phyloP scores from a whole-genome alignment of 2,329 filamentous ascomycete genomes.

The Samsoniella hepiali region DNA sequence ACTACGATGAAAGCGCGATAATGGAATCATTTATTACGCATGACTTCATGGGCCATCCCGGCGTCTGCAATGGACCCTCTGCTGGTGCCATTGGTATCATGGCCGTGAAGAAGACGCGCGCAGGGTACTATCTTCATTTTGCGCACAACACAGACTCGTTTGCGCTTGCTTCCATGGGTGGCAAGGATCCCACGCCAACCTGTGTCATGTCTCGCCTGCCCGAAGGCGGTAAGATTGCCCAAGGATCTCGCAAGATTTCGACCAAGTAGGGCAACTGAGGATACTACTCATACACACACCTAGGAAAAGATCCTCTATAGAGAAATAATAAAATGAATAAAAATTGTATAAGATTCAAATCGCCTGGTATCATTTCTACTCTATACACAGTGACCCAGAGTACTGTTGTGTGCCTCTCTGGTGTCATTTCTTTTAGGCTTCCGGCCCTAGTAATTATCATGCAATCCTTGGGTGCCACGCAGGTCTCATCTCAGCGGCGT shows the following conservation, averaged over 20 bases:
- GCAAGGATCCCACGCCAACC: conserved; percentile 67
- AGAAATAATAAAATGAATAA: neutral
- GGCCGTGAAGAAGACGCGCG: conserved; percentile 76
- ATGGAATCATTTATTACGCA: conserved; percentile 73
- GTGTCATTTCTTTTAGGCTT: conserved; percentile 12
- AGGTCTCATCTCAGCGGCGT: conserved; percentile 50
- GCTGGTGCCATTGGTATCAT: conserved; percentile 88
- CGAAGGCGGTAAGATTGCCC: conserved; percentile 50
- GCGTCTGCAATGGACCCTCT: conserved; percentile 75
- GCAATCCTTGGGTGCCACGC: neutral
- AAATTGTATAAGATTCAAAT: conserved; percentile 17
- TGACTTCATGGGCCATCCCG: conserved; percentile 93
- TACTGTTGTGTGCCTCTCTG: conserved; percentile 14
- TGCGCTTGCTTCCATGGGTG: conserved; percentile 85
- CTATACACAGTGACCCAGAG: conserved; percentile 12
- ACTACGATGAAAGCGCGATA: conserved; percentile 72
- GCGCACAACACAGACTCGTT: conserved; percentile 92
- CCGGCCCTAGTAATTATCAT: neutral
- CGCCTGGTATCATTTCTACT: conserved; percentile 17
- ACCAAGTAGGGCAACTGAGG: conserved; percentile 26
- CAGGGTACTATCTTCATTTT: conserved; percentile 83
- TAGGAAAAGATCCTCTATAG: neutral
- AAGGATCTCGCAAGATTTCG: conserved; percentile 51
- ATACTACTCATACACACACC: neutral
- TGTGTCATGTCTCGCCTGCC: conserved; percentile 84